phyloP scores from a whole-genome alignment of 805 yeast genomes.

The Suhomyces faveliae region DNA sequence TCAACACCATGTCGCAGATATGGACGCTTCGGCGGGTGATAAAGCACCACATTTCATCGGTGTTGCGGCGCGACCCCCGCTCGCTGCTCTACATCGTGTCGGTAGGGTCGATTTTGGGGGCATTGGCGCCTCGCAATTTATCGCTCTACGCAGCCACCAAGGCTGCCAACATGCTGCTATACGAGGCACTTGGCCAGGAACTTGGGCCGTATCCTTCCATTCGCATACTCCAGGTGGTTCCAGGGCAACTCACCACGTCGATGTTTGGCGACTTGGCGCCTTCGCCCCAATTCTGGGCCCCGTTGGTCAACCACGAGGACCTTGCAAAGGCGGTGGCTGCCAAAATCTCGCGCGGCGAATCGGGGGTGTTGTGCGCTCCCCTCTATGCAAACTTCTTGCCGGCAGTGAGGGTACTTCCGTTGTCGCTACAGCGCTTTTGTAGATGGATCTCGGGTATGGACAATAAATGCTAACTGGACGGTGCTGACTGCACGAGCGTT shows the following conservation, averaged over 20 bases:
- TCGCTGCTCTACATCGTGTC: constrained; percentile 36
- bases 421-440: constrained; percentile 32
- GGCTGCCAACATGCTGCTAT: constrained; percentile 42
- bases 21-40: constrained; percentile 23
- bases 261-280: constrained; percentile 51
- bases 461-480: too few relatives aligned
- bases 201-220: constrained; percentile 21
- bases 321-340: constrained; percentile 37
- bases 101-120: constrained; percentile 48
- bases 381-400: constrained; percentile 49
- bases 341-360: constrained; percentile 34
- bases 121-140: constrained; percentile 47
- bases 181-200: constrained; percentile 47
- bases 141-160: constrained; percentile 51
- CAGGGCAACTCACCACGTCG: constrained; percentile 50
- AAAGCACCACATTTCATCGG: constrained; percentile 15
- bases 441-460: constrained; percentile 40
- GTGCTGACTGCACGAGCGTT: too few relatives aligned
- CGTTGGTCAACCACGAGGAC: constrained; percentile 38
- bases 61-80: background rate
- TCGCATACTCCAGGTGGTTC: constrained; percentile 39
- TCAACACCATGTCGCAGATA: constrained; percentile 34
- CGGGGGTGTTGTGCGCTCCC: constrained; percentile 46
- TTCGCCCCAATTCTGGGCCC: constrained; percentile 45
- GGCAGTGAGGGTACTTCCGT: constrained; percentile 41